Conservation (phyloP, 352 stramenopile genomes). For the Elongisporangium senticosum region DNA sequence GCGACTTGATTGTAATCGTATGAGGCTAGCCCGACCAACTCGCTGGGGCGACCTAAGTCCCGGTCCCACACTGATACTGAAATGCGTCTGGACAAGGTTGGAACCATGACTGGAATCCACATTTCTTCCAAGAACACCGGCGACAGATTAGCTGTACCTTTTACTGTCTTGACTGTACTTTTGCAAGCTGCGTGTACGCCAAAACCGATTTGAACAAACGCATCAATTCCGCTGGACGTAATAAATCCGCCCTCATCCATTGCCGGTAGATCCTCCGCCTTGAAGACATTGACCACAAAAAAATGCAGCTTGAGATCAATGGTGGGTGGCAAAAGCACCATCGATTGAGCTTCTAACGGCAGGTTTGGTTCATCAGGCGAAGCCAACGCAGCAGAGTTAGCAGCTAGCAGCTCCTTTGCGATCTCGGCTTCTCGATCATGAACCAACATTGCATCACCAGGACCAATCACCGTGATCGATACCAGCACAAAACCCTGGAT, state of each 20-base stretch:
- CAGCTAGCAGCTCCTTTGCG: conserved; percentile 35
- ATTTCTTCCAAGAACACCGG: conserved; percentile 76
- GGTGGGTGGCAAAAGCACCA: conserved; percentile 67
- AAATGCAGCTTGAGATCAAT: conserved; percentile 80
- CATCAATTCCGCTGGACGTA: conserved; percentile 70
- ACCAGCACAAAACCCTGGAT: conserved; percentile 80
- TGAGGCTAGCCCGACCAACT: conserved; percentile 63
- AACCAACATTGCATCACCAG: conserved; percentile 55
- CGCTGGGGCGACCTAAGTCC: conserved; percentile 57
- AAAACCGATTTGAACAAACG: conserved; percentile 74
- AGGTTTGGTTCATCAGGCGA: conserved; percentile 1
- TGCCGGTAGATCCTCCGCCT: conserved; percentile 73
- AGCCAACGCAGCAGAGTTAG: conserved; percentile 1
- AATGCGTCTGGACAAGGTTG: conserved; percentile 72
- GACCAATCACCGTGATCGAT: conserved; percentile 62
- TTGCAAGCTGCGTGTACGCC: conserved; percentile 36
- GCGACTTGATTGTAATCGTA: conserved; percentile 70
- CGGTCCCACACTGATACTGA: conserved; percentile 76
- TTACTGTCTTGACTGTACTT: conserved; percentile 54
- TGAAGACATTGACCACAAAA: conserved; percentile 70
- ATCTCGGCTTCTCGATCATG: conserved; percentile 71
- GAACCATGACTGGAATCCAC: conserved; percentile 79
- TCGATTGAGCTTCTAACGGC: conserved; percentile 16
- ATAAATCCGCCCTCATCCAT: conserved; percentile 61
- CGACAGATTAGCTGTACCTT: conserved; percentile 37